Base-by-base conservation (phyloP, 495 filamentous ascomycete genomes). In the Xylaria acuta region DNA sequence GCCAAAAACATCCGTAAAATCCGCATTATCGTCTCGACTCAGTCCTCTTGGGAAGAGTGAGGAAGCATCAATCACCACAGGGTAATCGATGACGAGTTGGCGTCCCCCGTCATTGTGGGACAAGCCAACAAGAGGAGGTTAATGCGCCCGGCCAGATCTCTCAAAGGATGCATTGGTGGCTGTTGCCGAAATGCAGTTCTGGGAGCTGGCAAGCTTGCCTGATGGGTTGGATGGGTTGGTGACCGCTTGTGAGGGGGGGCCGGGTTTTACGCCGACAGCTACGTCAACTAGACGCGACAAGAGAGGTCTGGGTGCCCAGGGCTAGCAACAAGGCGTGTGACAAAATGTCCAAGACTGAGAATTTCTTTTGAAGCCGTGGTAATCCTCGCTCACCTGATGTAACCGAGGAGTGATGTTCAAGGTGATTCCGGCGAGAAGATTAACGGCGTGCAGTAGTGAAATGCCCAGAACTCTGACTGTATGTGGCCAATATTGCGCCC, bases 1-100 rank as follows among this genome's bases (percentile, higher is more conserved):
- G 83, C 89, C 91, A 93, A 94, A 87, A 85, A 90, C 92, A 89
- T 94, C 92, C 86, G 82, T 80, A 93, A 95, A 95, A 94, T 89
- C 86, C 92, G 92, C 86, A 81, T 82, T 86, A 32, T 86, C 84
- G 78, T 86, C 84, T 84, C 81, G 77, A 59, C 66, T 64, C 70
- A 76, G 73, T 82, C 85, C 85, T 84, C 71, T 71, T 75, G 53
- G 79, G 75, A 67, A 79, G 79, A 74, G 72, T 38, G 71, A 79
- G 83, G 79, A 75, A 83, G 67, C 75, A 74, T 77, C 74, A 67
- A 70, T 69, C 73, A 75, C 71, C 78, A 63, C 66, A 75, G 77
- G 73, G 51, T 25, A 80, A 77, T 75, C 73, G 72, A 75, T 70
- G 76, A 77, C 58, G 59, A 76, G 69, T 79, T 89, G 90, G 90